Evolutionary conservation across 2,329 filamentous ascomycete genomes (phyloP).

Genomic region (Fusarium palustre): DNA sequence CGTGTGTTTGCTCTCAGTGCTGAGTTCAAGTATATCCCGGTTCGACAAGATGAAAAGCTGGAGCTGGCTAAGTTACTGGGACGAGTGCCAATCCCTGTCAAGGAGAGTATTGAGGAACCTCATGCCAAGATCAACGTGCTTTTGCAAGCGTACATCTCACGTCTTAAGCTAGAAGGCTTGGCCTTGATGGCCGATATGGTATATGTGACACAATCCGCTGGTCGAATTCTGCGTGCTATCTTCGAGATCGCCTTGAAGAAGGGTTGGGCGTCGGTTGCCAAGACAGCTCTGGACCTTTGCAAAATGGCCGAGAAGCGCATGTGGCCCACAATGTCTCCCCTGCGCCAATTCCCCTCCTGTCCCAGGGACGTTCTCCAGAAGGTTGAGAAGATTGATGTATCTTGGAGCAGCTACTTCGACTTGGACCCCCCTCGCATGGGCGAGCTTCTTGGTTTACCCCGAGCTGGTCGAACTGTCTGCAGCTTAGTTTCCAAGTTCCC

Average conservation of each 20-base stretch:
- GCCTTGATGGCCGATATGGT: slow-evolving; percentile 99
- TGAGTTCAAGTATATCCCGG: slow-evolving; percentile 99
- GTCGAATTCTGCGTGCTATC: slow-evolving; percentile 92
- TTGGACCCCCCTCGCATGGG: slow-evolving; percentile 97
- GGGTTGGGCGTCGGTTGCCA: slow-evolving; percentile 93
- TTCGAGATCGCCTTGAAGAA: slow-evolving; percentile 99
- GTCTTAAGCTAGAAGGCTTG: slow-evolving; percentile 91
- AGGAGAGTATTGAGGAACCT: slow-evolving; percentile 96
- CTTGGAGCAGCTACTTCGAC: slow-evolving; percentile 94
- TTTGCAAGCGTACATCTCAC: slow-evolving; percentile 94
- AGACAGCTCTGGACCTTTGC: slow-evolving; percentile 91
- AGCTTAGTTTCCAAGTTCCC: slow-evolving; percentile 92
- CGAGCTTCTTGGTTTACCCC: slow-evolving; percentile 90
- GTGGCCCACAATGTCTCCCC: slow-evolving; percentile 98
- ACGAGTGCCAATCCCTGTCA: slow-evolving; percentile 93
- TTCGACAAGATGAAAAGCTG: slow-evolving; percentile 96
- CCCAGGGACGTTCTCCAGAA: slow-evolving; percentile 89
- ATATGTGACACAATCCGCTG: slow-evolving; percentile 97
- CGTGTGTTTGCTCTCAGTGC: slow-evolving; percentile 95
- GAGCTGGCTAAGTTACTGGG: slow-evolving; percentile 92
- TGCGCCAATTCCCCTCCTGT: slow-evolving; percentile 88
- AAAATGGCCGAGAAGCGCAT: slow-evolving; percentile 99
- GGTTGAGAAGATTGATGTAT: slow-evolving; percentile 92
- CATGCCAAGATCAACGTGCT: slow-evolving; percentile 99
- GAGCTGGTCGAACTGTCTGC: slow-evolving; percentile 87